Base-by-base conservation (phyloP, 768 basidiomycete species). In the Termitomyces sp. region DNA sequence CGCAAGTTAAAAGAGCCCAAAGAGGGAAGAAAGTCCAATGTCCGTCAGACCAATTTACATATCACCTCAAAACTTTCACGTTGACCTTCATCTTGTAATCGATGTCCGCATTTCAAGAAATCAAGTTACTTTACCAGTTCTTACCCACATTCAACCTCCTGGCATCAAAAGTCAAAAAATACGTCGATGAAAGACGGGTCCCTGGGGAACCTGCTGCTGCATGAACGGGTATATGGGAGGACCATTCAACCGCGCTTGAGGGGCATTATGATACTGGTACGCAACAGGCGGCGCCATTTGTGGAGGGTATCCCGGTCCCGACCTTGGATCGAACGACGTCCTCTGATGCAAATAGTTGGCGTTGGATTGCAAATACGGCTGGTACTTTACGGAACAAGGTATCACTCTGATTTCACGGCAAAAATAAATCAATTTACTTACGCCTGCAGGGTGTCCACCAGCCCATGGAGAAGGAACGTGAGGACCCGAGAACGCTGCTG, bases 171-270 rank as follows among this genome's bases (percentile, higher is more conserved):
- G 1, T 38, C 38, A 18, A 38, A 38, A 57, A 61, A 60, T 35
- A 13, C 53, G 61, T 40, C 58, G 61, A 50, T 58, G 53, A 33
- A 58, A 53, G 14, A 57, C 58, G 2, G 61, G 59, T 14, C 36
- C 53, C 26, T 36, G 57, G 6, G 47, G 40, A 1, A 33, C 0
- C 52, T 56, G 55, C 38, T 56, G 61, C 30, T 33, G 53, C 38
- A 54, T 51, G n/a, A 55, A 30, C 8, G 61, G 57, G 40, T 62
- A 58, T 33, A 54, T 52, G 0, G 54, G 43, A 7, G 43, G 43
- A n/a, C 22, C 44, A 18, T 50, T 30, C 4, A 38, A 44, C 18
- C 32, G 57, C 42, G 42, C 5, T 43, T 18, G 61, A n/a, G 8
- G 44, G 22, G 20, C 8, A 18, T 9, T 45, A 14, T 52, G 54